Base-by-base conservation (phyloP, 148 eudicot genomes). In the Persicaria tinctoria region DNA sequence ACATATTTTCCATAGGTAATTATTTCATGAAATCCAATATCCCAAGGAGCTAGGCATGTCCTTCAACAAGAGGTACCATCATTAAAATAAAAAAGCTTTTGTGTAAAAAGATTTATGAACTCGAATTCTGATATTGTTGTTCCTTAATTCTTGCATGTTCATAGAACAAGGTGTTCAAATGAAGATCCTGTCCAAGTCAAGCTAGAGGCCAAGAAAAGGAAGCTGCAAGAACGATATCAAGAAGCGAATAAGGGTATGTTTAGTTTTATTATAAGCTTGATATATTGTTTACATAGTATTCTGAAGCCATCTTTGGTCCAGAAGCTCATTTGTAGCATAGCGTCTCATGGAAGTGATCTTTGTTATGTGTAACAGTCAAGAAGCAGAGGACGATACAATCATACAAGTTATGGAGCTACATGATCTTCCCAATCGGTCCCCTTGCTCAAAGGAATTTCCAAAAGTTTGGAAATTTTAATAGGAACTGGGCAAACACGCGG, bases 191-290 rank as follows among this genome's bases (percentile, higher is more conserved):
- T 80, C 51, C 79, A 79, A 72, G 80, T 82, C 54, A 91, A 87
- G 73, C 75, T 94, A 75, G 97, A 87, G 85, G 96, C 86, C 38
- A 77, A 97, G 6, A 94, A 94, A 80, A 91, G 98, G 83, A 94
- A 87, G 80, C 96, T 94, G 51, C 97, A 91, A 4, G 97, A 94
- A 79, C 87, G 98, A 10, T 94, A 94, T 79, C 96, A 87, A 81
- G 88, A 90, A 86, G 92, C 87, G 4, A 88, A 91, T 75, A 87
- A 90, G 68, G 98, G 98, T 94, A 64, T 20, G 23, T 81, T 66
- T 66, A 12, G 1, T 3, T 66, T 11, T 10, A 11, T 66, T 38
- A 14, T 27, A 66, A 66, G 16, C 47, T 66, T 45, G 27, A 20
- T 13, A 53, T 17, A 53, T 63, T 16, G 69, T 20, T 0, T 4